Evolutionary conservation across 768 basidiomycete species (phyloP).

Genomic region (Dioszegia crocea): DNA sequence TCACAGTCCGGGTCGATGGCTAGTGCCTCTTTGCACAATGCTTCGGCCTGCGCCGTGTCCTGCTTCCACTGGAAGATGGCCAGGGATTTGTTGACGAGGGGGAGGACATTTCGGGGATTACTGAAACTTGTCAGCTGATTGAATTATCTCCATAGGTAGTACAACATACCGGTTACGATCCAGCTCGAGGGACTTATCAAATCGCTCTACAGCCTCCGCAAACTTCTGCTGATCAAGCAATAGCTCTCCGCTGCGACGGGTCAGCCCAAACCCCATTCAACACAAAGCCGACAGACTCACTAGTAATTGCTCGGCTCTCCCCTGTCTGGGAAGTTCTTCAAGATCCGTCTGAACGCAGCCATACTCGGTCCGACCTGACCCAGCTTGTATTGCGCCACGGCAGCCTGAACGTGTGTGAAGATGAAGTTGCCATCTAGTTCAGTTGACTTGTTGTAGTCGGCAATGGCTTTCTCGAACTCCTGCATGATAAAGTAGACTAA

Average conservation of each 20-base stretch:
- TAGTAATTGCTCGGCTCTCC: constrained; percentile 95
- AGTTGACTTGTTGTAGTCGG: constrained; percentile 87
- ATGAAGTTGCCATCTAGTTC: constrained; percentile 81
- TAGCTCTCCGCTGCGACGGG: constrained; percentile 71
- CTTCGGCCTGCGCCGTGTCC: constrained; percentile 74
- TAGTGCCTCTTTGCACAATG: constrained; percentile 81
- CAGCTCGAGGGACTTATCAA: constrained; percentile 83
- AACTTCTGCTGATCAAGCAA: constrained; percentile 85
- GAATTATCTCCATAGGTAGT: not conserved
- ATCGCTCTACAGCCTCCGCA: constrained; percentile 77
- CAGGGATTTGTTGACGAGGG: constrained; percentile 96
- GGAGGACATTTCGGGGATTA: constrained; percentile 69
- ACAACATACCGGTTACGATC: constrained; percentile 66
- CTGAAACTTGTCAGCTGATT: constrained; percentile 7
- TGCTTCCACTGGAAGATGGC: constrained; percentile 94
- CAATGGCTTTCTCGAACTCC: constrained; percentile 76
- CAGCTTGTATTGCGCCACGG: constrained; percentile 93
- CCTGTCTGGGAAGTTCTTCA: constrained; percentile 76
- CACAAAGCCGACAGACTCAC: constrained; percentile 52
- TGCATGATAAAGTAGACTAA: constrained; percentile 93
- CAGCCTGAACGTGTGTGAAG: constrained; percentile 94
- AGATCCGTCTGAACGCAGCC: constrained; percentile 81
- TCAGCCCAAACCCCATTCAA: constrained; percentile 1
- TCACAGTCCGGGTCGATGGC: constrained; percentile 88
- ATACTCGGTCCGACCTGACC: constrained; percentile 73